Conservation (phyloP, 805 yeast genomes). For the Suhomyces sp. region DNA sequence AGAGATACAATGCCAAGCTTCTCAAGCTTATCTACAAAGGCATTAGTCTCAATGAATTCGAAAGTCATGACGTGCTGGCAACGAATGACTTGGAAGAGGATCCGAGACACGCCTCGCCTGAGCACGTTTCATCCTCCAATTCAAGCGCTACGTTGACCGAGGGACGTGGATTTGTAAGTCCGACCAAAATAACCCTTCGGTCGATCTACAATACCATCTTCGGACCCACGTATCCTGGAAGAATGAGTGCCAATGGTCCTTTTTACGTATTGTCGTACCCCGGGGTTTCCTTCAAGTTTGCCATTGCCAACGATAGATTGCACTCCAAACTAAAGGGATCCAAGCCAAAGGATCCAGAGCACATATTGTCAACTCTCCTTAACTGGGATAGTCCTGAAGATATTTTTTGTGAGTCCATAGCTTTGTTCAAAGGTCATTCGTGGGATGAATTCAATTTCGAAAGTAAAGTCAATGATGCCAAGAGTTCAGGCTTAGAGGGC, state of each 20-base stretch:
- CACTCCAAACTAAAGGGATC: constrained; percentile 8
- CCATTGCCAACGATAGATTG: constrained; percentile 19
- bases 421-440: constrained; percentile 39
- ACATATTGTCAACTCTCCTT: constrained; percentile 24
- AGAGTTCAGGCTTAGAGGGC: neutral
- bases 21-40: constrained; percentile 32
- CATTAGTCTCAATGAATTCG: constrained; percentile 27
- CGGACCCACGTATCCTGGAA: constrained; percentile 65
- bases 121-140: neutral
- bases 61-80: constrained; percentile 6
- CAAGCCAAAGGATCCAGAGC: constrained; percentile 13
- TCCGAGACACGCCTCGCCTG: neutral
- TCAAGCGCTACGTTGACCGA: neutral
- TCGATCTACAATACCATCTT: constrained; percentile 52
- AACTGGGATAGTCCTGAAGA: constrained; percentile 34
- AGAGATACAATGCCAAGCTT: constrained; percentile 2
- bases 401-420: constrained; percentile 35
- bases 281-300: constrained; percentile 53
- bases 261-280: constrained; percentile 51
- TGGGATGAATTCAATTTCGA: constrained; percentile 18
- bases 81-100: neutral
- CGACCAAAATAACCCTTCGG: neutral
- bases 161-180: constrained; percentile 28
- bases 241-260: constrained; percentile 19
- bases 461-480: neutral